Percentiles rank a stretch among this genome's conserved stretches.
Conservation (phyloP, 257 asterid species). For the Scutellaria minor region DNA sequence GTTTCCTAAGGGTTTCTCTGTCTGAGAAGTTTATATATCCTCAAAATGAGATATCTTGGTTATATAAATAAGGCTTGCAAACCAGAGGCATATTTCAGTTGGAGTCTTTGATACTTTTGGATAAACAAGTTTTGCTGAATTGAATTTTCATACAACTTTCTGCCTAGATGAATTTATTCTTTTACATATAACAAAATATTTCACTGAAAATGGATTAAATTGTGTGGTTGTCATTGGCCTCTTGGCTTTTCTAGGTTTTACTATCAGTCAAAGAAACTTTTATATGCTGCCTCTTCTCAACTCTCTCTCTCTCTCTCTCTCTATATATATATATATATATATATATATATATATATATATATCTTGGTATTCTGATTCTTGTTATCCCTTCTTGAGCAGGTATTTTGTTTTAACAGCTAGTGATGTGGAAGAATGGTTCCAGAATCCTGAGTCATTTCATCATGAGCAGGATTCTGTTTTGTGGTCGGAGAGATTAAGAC, state of each 20-base stretch:
- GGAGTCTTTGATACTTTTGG: conserved; percentile 8
- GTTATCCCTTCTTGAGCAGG: conserved; percentile 58
- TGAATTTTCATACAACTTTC: background rate
- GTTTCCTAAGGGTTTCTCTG: background rate
- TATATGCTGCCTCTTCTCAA: background rate
- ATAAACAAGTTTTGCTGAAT: background rate
- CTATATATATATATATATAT: background rate
- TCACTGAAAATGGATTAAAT: background rate
- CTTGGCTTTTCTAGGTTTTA: conserved; percentile 16
- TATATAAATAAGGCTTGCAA: background rate
- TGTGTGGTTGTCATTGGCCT: conserved; percentile 22
- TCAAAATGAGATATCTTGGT: conserved; percentile 7
- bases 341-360: too few species aligned
- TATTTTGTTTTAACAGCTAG: conserved; percentile 82
- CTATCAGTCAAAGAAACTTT: background rate
- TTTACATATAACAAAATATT: conserved; percentile 12
- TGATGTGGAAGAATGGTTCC: conserved; percentile 95
- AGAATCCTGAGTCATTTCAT: conserved; percentile 85
- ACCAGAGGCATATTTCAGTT: conserved; percentile 13
- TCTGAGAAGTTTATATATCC: conserved; percentile 1
- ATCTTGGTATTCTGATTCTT: conserved; percentile 37
- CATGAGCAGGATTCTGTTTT: conserved; percentile 93
- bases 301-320: conserved; percentile 30
- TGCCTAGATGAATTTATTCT: background rate
- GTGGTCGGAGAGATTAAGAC: conserved; percentile 97